phyloP scores from a whole-genome alignment of 176 grass and related monocot species.

The Bonia amplexicaulis region DNA sequence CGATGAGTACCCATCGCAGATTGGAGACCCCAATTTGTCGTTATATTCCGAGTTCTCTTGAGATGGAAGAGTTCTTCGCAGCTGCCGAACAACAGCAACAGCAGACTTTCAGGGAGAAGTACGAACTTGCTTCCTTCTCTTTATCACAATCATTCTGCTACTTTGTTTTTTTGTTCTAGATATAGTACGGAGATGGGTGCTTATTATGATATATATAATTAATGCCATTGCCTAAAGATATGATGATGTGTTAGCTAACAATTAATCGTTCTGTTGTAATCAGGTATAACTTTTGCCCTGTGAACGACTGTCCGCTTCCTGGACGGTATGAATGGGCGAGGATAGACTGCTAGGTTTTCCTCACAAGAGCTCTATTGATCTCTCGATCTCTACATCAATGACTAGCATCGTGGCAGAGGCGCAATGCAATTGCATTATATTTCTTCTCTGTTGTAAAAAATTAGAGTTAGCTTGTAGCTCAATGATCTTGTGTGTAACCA shows the following conservation, averaged over 20 bases:
- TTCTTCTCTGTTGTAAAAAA: slow-evolving; percentile 47
- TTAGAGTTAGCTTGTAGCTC: slow-evolving; percentile 41
- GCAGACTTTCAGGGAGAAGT: slow-evolving; percentile 56
- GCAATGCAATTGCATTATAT: slow-evolving; percentile 22
- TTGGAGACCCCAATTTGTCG: slow-evolving; percentile 6
- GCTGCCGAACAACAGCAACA: slow-evolving; percentile 51
- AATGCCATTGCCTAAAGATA: background rate
- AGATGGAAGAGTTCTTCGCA: slow-evolving; percentile 73
- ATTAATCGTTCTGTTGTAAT: background rate
- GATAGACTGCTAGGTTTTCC: slow-evolving; percentile 44
- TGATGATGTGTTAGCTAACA: background rate
- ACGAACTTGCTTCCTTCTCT: background rate
- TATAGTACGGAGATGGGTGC: background rate
- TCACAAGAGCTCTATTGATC: slow-evolving; percentile 18
- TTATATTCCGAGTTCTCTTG: slow-evolving; percentile 43
- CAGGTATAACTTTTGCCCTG: slow-evolving; percentile 76
- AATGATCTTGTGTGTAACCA: slow-evolving; percentile 29
- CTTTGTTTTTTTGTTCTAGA: background rate
- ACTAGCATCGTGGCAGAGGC: background rate
- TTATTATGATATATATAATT: background rate
- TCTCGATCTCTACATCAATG: background rate
- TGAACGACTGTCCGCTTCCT: slow-evolving; percentile 42
- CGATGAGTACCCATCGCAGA: slow-evolving; percentile 21
- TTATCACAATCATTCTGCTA: background rate
- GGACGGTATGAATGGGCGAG: slow-evolving; percentile 63